Evolutionary conservation across 805 yeast genomes (phyloP).

Genomic region (Nematodospora valgi): DNA sequence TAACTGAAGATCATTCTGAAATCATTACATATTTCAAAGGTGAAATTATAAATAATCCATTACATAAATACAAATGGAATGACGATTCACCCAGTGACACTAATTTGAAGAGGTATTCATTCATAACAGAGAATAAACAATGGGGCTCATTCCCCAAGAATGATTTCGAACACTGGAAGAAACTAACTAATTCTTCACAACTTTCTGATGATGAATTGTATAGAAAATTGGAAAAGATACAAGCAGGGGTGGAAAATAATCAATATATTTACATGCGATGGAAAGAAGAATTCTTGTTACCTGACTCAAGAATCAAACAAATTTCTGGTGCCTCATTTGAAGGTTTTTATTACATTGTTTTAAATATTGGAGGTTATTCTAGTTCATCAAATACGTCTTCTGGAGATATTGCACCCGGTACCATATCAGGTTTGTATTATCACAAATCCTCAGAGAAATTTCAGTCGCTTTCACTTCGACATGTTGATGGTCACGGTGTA

Average conservation of each 20-base stretch:
- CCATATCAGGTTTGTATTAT: slow-evolving; percentile 76
- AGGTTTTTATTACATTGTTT: slow-evolving; percentile 86
- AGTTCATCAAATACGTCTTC: slow-evolving; percentile 5
- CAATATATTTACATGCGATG: slow-evolving; percentile 77
- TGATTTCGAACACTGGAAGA: slow-evolving; percentile 51
- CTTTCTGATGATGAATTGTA: slow-evolving; percentile 37
- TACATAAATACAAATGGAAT: slow-evolving; percentile 21
- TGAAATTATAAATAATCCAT: slow-evolving; percentile 58
- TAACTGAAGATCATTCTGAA: slow-evolving; percentile 58
- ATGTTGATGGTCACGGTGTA: slow-evolving; percentile 47
- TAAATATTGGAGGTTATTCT: slow-evolving; percentile 52
- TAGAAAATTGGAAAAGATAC: slow-evolving; percentile 25
- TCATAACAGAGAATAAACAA: slow-evolving; percentile 51
- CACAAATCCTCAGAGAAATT: slow-evolving; percentile 75
- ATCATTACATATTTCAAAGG: slow-evolving; percentile 72
- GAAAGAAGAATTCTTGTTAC: slow-evolving; percentile 87
- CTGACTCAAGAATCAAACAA: slow-evolving; percentile 65
- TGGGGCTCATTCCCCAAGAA: slow-evolving; percentile 50
- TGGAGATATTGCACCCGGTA: slow-evolving; percentile 46
- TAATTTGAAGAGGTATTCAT: slow-evolving; percentile 38
- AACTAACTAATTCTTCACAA: slow-evolving; percentile 47
- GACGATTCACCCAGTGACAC: slow-evolving; percentile 5
- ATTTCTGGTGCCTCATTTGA: slow-evolving; percentile 80
- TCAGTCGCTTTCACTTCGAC: slow-evolving; percentile 69
- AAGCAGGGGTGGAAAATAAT: slow-evolving; percentile 24